Base-by-base conservation (phyloP, 345 rosid species). In the Ceriops decandra region DNA sequence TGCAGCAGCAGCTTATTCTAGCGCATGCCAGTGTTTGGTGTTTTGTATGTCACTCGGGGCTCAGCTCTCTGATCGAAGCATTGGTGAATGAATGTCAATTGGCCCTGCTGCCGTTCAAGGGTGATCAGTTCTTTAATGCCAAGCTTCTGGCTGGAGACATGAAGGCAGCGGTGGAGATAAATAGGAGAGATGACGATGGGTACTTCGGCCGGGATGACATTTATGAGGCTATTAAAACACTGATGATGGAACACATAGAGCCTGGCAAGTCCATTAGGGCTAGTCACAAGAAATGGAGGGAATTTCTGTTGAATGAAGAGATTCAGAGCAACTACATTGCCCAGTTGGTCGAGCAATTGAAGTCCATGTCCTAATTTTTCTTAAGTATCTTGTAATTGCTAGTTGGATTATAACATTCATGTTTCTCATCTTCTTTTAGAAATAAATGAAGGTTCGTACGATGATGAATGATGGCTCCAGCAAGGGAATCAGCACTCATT, bases 91-190 rank as follows among this genome's bases (percentile, higher is more conserved):
- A 82, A 17, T 76, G 81, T 54, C 74, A 75, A 24, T 35, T 82
- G 67, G 85, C 74, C 5, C 49, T 82, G 52, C 19, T 82, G 62
- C 85, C 85, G 11, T 21, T 76, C 2, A 82, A 74, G 60, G 79
- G 77, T 6, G 83, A 79, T 47, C 85, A 79, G 36, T 74, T 76
- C 79, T 59, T 82, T 47, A 79, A 79, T 63, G 59, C 83, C 27
- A 79, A 62, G 69, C 73, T 79, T 19, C 27, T 79, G 8, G 72
- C 73, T 0, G 64, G 30, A 1, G 82, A 82, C 30, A 4, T 76
- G 71, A 70, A 71, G 63, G 77, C 71, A 11, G 81, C 75, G 5
- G 72, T 76, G 28, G 77, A 74, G 59, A 76, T 82, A 26, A 57
- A 67, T 16, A 66, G 81, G 62, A 63, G 81, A 66, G 73, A 71